Evolutionary conservation across 768 basidiomycete species (phyloP).

Genomic region (Kondoa malvinella): DNA sequence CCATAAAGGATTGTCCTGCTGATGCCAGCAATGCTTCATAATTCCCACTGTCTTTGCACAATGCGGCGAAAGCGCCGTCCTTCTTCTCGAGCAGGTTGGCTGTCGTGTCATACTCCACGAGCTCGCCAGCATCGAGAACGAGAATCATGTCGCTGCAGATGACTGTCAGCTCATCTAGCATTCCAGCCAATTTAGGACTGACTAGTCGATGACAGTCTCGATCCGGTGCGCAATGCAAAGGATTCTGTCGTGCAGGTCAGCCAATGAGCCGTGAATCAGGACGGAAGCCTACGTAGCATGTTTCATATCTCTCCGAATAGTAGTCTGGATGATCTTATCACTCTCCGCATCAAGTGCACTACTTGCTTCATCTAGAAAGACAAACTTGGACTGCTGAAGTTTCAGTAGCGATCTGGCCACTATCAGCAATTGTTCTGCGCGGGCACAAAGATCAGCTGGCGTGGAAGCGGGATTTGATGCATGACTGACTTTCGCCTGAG

Average conservation of each 20-base stretch:
- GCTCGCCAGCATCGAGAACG: slow-evolving; percentile 44
- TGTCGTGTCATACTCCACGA: slow-evolving; percentile 63
- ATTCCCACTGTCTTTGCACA: slow-evolving; percentile 25
- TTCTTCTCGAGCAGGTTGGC: slow-evolving; percentile 39
- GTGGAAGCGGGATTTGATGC: slow-evolving; percentile 15
- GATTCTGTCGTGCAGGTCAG: slow-evolving; percentile 36
- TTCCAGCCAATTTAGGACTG: slow-evolving; percentile 3
- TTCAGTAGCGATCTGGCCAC: slow-evolving; percentile 20
- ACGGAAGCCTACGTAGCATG: slow-evolving; percentile 15
- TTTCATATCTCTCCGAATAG: slow-evolving; percentile 53
- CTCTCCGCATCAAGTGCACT: slow-evolving; percentile 26
- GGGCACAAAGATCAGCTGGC: slow-evolving; percentile 25
- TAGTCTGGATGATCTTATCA: slow-evolving; percentile 45
- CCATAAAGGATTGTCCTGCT: slow-evolving; percentile 15
- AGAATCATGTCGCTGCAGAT: slow-evolving; percentile 35
- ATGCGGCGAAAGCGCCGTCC: slow-evolving; percentile 41
- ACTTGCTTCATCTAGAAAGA: slow-evolving; percentile 29
- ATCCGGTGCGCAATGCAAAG: slow-evolving; percentile 69
- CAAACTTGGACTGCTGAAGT: slow-evolving; percentile 23
- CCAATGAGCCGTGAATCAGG: background rate
- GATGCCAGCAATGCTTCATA: slow-evolving; percentile 17
- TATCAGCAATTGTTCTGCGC: background rate
- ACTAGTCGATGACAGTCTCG: background rate
- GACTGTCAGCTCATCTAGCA: background rate
- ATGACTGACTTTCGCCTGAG: slow-evolving; percentile 17